These are phyloP conservation scores for Termitomyces bulborhizus DNA, from an alignment of 768 basidiomycete species.

Conservation along the genomic window DNA sequence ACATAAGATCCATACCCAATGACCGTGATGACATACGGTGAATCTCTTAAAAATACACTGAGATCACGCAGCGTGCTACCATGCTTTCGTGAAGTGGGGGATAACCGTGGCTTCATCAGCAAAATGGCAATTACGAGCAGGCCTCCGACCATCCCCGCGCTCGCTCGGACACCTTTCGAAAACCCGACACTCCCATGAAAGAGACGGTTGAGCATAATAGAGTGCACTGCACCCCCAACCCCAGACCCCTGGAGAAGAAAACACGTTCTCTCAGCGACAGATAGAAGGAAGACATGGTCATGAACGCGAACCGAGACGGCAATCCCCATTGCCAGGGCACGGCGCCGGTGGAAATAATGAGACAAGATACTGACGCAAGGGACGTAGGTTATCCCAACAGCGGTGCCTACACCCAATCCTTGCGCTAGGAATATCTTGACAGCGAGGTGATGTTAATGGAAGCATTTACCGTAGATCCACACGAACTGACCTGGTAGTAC, in stretches of 20 bases:
- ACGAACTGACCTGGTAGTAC: slow-evolving; percentile 22
- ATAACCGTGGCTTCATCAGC: slow-evolving; percentile 34
- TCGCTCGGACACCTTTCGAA: slow-evolving; percentile 39
- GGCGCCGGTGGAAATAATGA: slow-evolving; percentile 42
- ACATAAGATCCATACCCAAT: slow-evolving; percentile 24
- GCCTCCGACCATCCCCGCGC: slow-evolving; percentile 27
- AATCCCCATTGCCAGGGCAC: slow-evolving; percentile 45
- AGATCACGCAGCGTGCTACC: slow-evolving; percentile 23
- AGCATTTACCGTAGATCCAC: not conserved
- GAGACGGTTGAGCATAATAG: slow-evolving; percentile 55
- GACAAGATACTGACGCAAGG: slow-evolving; percentile 40
- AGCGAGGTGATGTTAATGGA: not conserved
- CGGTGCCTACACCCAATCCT: slow-evolving; percentile 42
- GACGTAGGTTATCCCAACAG: slow-evolving; percentile 38
- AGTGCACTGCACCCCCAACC: slow-evolving; percentile 53
- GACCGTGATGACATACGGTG: slow-evolving; percentile 36
- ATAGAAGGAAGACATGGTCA: not conserved
- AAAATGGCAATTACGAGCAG: slow-evolving; percentile 24
- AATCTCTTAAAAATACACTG: slow-evolving; percentile 32
- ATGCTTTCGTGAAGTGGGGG: slow-evolving; percentile 25
- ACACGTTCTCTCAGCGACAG: slow-evolving; percentile 4
- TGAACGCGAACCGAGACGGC: slow-evolving; percentile 31
- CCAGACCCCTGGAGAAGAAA: slow-evolving; percentile 38
- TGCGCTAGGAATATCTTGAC: slow-evolving; percentile 42
- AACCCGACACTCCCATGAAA: slow-evolving; percentile 42